phyloP scores from a whole-genome alignment of 208 protist species.

The Acanthamoeba triangularis region DNA sequence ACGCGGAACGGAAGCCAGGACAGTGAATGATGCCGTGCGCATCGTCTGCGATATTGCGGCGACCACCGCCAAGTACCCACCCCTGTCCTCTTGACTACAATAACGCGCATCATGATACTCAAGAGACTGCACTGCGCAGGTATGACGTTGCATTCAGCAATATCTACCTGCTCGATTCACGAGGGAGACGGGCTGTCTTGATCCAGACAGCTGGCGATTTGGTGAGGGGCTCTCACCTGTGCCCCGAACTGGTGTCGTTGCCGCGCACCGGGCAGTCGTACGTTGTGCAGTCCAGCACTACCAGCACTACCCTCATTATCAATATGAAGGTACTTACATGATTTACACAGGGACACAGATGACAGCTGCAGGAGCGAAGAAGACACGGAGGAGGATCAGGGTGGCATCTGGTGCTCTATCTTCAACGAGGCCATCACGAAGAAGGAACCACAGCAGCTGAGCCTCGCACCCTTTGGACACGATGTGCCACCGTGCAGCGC shows the following conservation, averaged over 20 bases:
- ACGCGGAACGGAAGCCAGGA: background rate
- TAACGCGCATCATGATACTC: no score
- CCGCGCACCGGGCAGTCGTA: background rate
- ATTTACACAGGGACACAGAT: background rate
- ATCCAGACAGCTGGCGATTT: background rate
- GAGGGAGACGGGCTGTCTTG: background rate
- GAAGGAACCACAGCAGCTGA: background rate
- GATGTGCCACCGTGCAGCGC: slow-evolving; percentile 1
- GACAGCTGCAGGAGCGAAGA: slow-evolving; percentile 33
- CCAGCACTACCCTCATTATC: no score
- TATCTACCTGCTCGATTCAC: slow-evolving; percentile 12
- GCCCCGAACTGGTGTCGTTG: slow-evolving; percentile 15
- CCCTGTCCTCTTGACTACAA: background rate
- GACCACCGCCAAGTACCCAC: background rate
- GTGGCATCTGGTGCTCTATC: background rate
- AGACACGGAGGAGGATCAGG: background rate
- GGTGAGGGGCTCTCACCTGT: background rate
- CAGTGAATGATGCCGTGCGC: background rate
- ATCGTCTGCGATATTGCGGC: background rate
- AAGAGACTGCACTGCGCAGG: background rate
- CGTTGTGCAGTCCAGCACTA: no score
- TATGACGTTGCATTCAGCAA: background rate
- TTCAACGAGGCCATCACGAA: background rate
- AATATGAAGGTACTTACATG: no score
- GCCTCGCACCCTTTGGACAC: background rate